Evolutionary conservation across 1,284 basidiomycete species (phyloP).

Genomic region (Cutaneotrichosporon arboriforme): DNA sequence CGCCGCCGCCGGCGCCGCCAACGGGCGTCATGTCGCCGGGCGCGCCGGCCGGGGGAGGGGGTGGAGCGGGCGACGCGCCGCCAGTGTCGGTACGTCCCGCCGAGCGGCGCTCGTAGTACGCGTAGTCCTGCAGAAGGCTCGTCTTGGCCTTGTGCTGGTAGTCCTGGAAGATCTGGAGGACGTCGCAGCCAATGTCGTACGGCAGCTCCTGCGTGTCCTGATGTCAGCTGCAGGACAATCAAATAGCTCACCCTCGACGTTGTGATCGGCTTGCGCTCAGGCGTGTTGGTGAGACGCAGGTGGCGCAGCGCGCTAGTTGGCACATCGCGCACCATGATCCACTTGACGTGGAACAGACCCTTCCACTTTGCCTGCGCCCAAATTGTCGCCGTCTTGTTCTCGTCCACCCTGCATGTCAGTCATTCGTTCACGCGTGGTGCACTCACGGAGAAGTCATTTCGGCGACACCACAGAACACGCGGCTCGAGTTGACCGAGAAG

Average conservation of each 20-base stretch:
- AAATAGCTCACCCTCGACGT: constrained; percentile 55
- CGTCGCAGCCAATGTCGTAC: constrained; percentile 88
- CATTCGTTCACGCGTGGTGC: constrained; percentile 1
- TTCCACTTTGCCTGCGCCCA: constrained; percentile 99
- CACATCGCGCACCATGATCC: constrained; percentile 93
- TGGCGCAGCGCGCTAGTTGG: constrained; percentile 57
- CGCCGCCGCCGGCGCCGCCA: no score
- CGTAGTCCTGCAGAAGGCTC: constrained; percentile 85
- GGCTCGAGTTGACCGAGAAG: constrained; percentile 92
- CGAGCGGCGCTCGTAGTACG: constrained; percentile 66
- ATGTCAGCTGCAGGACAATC: neutral
- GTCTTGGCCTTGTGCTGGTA: constrained; percentile 73
- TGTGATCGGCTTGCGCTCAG: constrained; percentile 91
- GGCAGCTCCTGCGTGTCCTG: constrained; percentile 65
- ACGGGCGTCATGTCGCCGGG: neutral
- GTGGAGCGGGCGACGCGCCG: neutral
- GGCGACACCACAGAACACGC: constrained; percentile 95
- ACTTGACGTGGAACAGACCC: constrained; percentile 88
- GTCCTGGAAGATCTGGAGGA: constrained; percentile 85
- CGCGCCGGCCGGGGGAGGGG: neutral
- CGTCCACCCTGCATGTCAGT: constrained; percentile 45
- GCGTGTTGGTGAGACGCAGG: constrained; percentile 68
- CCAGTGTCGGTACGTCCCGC: constrained; percentile 6
- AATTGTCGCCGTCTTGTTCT: constrained; percentile 58
- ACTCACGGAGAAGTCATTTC: constrained; percentile 79